A percentile compares a stretch with the other conserved stretches of the same genome.
phyloP scores from a whole-genome alignment of 371 early-diverging fungal species.

The Synchytrium microbalum region DNA sequence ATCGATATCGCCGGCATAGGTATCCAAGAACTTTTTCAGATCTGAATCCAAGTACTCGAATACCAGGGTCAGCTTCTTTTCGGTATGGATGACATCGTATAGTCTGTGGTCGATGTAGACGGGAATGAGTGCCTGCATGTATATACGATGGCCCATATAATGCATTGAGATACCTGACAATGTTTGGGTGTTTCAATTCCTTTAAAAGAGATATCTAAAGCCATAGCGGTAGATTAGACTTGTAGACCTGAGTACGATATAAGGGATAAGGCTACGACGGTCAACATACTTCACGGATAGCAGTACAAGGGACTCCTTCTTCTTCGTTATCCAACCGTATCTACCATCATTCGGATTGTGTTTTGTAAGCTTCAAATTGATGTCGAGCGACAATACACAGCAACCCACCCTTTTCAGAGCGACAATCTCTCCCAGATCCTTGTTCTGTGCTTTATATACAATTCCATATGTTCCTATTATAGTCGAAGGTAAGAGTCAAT shows the following conservation, averaged over 20 bases:
- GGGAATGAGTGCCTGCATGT: background rate
- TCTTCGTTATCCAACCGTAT: conserved; percentile 44
- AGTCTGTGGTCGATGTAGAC: conserved; percentile 42
- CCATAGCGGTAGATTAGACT: no score
- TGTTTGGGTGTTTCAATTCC: conserved; percentile 89
- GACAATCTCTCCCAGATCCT: conserved; percentile 80
- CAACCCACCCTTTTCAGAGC: conserved; percentile 94
- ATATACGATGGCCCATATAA: background rate
- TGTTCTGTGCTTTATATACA: conserved; percentile 95
- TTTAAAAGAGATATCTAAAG: conserved; percentile 96
- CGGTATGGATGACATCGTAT: conserved; percentile 97
- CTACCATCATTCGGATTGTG: conserved; percentile 12
- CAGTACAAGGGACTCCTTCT: conserved; percentile 42
- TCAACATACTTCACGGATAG: conserved; percentile 9
- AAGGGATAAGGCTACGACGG: no score
- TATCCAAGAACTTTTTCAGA: conserved; percentile 85
- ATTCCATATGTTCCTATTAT: conserved; percentile 95
- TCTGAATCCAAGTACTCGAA: conserved; percentile 99
- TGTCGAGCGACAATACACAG: background rate
- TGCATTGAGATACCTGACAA: conserved; percentile 60
- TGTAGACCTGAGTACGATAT: no score
- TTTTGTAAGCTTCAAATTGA: background rate
- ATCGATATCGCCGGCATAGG: conserved; percentile 26
- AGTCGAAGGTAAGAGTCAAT: background rate
- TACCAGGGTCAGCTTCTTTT: conserved; percentile 93